Evolutionary conservation across 179 eudicot species (phyloP).

Genomic region (Beta corolliflora): DNA sequence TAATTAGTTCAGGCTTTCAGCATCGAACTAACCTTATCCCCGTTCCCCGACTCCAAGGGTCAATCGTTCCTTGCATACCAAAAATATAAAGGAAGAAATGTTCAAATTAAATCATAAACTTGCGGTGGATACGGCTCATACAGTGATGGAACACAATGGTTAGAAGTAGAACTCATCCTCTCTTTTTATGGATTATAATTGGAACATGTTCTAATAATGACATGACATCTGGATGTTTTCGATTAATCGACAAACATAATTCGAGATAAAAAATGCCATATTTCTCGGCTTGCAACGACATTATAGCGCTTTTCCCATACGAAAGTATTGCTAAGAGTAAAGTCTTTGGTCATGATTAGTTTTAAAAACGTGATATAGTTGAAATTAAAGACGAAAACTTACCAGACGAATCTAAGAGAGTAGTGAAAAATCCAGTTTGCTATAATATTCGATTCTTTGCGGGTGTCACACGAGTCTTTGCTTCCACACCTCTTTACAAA

Average conservation of each 20-base stretch:
- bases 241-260: neutral
- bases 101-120: too few species aligned
- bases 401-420: conserved; percentile 3
- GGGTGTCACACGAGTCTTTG: too few species aligned
- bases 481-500: neutral
- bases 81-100: too few species aligned
- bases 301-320: neutral
- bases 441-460: neutral
- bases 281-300: neutral
- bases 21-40: too few species aligned
- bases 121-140: too few species aligned
- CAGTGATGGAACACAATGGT: neutral
- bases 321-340: neutral
- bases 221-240: neutral
- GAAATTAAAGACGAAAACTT: neutral
- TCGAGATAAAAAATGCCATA: neutral
- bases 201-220: neutral
- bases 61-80: too few species aligned
- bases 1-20: too few species aligned
- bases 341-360: neutral
- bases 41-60: too few species aligned
- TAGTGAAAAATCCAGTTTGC: neutral
- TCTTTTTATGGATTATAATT: neutral
- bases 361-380: neutral
- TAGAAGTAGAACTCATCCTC: neutral